Conservation (phyloP, 257 asterid species). For the Solanum virginianum region DNA sequence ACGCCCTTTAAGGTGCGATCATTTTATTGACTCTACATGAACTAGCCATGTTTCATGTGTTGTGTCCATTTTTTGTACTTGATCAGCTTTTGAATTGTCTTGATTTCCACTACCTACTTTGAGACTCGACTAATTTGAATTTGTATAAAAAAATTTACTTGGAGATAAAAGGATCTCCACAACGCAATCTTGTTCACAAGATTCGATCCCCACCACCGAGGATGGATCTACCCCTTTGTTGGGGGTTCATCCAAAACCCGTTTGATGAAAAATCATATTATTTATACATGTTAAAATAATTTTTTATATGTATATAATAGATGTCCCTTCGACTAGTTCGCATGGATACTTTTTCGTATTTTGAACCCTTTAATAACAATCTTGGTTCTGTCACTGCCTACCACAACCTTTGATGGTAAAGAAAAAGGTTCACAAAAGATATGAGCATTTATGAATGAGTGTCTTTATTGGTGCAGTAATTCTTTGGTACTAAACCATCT, state of each 20-base stretch:
- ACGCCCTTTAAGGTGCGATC: neutral
- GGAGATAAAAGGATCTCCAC: neutral
- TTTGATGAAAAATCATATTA: too few species aligned
- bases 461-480: neutral
- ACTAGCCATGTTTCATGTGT: neutral
- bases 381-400: too few species aligned
- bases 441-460: neutral
- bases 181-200: neutral
- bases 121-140: neutral
- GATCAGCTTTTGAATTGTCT: neutral
- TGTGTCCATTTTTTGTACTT: neutral
- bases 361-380: too few species aligned
- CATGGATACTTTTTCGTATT: too few species aligned
- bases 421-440: neutral
- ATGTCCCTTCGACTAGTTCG: too few species aligned
- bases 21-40: accelerated
- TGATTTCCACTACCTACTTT: neutral
- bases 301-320: too few species aligned
- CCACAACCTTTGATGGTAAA: neutral
- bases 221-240: too few species aligned
- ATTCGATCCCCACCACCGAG: neutral
- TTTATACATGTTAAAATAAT: too few species aligned
- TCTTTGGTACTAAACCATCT: neutral
- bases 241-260: too few species aligned
- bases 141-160: neutral